Evolutionary conservation across 2,329 filamentous ascomycete genomes (phyloP).

Genomic region (Cladophialophora carrionii): DNA sequence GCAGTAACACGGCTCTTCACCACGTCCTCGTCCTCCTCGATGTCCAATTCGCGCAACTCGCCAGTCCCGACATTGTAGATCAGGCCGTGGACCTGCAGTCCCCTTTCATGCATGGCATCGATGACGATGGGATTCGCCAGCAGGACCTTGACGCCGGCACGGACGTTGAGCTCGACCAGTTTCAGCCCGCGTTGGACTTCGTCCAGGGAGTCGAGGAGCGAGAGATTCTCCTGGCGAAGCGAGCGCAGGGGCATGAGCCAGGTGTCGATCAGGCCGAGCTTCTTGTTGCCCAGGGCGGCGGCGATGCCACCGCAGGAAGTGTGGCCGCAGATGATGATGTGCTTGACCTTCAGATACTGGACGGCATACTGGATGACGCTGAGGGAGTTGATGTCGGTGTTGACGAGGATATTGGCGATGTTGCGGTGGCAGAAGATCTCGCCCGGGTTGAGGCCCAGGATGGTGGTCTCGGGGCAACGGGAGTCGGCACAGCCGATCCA

Average conservation of each 20-base stretch:
- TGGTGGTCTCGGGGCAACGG: conserved; percentile 79
- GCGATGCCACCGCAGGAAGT: conserved; percentile 63
- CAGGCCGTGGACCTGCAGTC: conserved; percentile 74
- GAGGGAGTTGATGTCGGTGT: conserved; percentile 73
- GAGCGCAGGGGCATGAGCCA: conserved; percentile 63
- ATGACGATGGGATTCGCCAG: conserved; percentile 70
- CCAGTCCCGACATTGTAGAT: conserved; percentile 69
- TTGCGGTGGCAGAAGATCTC: conserved; percentile 90
- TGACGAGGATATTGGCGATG: conserved; percentile 80
- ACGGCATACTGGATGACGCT: conserved; percentile 82
- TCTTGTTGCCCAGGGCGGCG: conserved; percentile 59
- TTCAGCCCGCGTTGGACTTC: conserved; percentile 58
- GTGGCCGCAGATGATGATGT: conserved; percentile 65
- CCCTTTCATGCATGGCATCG: conserved; percentile 70
- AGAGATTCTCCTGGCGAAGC: conserved; percentile 58
- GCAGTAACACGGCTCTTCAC: conserved; percentile 47
- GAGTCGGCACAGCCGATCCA: conserved; percentile 90
- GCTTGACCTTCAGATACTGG: conserved; percentile 67
- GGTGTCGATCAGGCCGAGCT: conserved; percentile 63
- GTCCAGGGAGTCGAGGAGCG: conserved; percentile 53
- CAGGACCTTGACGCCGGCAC: conserved; percentile 67
- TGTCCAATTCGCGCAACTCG: conserved; percentile 58
- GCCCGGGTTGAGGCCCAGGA: conserved; percentile 72
- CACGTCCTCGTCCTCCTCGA: conserved; percentile 47
- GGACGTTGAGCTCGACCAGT: conserved; percentile 77